Base-by-base conservation (phyloP, 1,139 yeast genomes). In the Yamadazyma triangularis region DNA sequence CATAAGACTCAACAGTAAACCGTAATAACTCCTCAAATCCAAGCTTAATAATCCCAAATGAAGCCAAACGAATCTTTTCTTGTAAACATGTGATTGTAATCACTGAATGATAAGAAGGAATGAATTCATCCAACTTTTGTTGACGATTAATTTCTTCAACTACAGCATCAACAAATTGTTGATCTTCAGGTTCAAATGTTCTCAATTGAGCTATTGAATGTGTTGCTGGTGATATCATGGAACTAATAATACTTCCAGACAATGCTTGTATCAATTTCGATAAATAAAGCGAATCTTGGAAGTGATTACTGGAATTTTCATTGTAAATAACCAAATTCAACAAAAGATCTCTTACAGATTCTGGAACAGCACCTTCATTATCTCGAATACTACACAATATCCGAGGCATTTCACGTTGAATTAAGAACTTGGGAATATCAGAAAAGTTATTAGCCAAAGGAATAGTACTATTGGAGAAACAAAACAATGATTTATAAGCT, bases 371-470 rank as follows among this genome's bases (percentile, higher is more conserved):
- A 0, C 89, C 93, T 11, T 68, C 62, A 13, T 70, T 71, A 49
- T 84, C 80, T 34, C 76, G 70, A 4, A 87, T 71, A 3, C 56
- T 50, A 8, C 89, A 66, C 30, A 91, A 55, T 2, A 87, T 78
- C 29, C 51, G 45, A 0, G 89, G 81, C 16, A 91, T 76, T 0
- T 79, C 77, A 43, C 73, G 81, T 48, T 80, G 86, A 9, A 91
- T 58, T 38, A 84, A 78, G 43, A 85, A 82, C 13, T 66, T 60
- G 4, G 84, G 71, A 39, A 78, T 72, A 45, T 86, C 79, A 4
- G 76, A 64, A 51, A 91, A 91, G 45, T 88, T 80, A 48, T 91
- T 91, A 18, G 91, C 83, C 26, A 74, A 58, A 0, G 98, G 97
- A 25, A 89, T 55, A 7, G 60, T 56, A 39, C 77, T 71, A 28